phyloP scores from a whole-genome alignment of 1,284 basidiomycete genomes.

The Grifola frondosa region DNA sequence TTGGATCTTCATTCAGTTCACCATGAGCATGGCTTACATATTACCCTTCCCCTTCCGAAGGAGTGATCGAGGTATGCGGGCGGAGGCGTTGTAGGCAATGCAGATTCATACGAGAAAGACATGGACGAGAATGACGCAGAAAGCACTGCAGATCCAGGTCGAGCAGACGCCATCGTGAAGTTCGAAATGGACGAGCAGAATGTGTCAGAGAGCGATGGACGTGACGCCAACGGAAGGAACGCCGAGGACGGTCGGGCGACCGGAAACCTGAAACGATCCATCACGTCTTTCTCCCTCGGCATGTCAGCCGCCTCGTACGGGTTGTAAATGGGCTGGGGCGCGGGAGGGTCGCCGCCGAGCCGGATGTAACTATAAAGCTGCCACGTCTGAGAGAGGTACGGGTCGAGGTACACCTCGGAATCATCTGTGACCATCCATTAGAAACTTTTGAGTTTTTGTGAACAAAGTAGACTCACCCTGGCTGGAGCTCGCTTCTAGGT shows the following conservation, averaged over 20 bases:
- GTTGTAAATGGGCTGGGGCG: slow-evolving; percentile 5
- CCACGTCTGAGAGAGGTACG: slow-evolving; percentile 2
- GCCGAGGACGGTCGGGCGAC: not conserved
- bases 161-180: not conserved
- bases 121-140: slow-evolving; percentile 1
- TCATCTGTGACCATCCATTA: not conserved
- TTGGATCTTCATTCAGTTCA: no score
- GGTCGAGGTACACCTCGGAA: not conserved
- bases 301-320: not conserved
- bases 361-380: slow-evolving; percentile 5
- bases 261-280: slow-evolving; percentile 6
- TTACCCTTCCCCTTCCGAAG: not conserved
- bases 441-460: no score
- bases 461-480: not conserved
- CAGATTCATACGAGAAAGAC: not conserved
- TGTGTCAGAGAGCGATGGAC: not conserved
- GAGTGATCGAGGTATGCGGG: not conserved
- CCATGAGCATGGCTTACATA: slow-evolving; percentile 12
- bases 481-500: slow-evolving; percentile 5
- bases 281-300: not conserved
- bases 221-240: not conserved
- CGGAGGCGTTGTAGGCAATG: slow-evolving; percentile 1
- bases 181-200: slow-evolving; percentile 1
- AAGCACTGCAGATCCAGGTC: not conserved
- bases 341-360: not conserved